Evolutionary conservation across 305 asterid genomes (phyloP), one percentile per base, ranked within the genome.

Genomic region (Caryopteris hybrid): DNA sequence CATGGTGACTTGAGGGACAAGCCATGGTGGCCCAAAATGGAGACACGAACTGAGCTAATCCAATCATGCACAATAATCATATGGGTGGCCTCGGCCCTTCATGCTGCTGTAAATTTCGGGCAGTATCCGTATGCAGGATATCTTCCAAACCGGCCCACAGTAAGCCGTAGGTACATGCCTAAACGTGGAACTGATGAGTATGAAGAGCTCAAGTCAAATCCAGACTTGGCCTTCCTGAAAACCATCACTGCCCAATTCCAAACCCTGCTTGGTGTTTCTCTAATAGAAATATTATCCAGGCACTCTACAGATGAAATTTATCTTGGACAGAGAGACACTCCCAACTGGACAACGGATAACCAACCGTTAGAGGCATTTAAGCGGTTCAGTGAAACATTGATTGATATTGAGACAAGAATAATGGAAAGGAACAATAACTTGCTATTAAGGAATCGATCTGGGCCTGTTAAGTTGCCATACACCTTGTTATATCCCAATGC

Each of bases 41-140:
- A 84, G 71, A 86, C 90, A 11, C 72, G 8, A 12, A 68, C 51
- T 9, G 97, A 91, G 17, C 96, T 91, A 38, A n/a, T 81, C 6
- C 62, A 87, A 11, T 45, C 95, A 13, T 94, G 98, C 84, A 86
- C 96, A 4, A 88, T 69, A 29, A 83, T 89, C 71, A 89, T 94
- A 58, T 94, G 99, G 99, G 78, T 87, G 5, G 96, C 99, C 12
- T 89, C 99, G 6, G 99, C 99, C 56, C 99, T 94, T 50, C 41
- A 36, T 36, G n/a, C n/a, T n/a, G n/a, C n/a, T n/a, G n/a, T n/a
- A n/a, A n/a, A 8, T 27, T 94, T 87, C 16, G 99, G 97, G 17
- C 99, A 89, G 46, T 91, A 94, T 53, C 85, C 97, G 62, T 94
- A 91, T 63, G 99, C 93, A 0, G 99, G 99, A 17, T 94, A 83